Evolutionary conservation across 805 yeast species (phyloP).

Genomic region (Lachancea waltii): DNA sequence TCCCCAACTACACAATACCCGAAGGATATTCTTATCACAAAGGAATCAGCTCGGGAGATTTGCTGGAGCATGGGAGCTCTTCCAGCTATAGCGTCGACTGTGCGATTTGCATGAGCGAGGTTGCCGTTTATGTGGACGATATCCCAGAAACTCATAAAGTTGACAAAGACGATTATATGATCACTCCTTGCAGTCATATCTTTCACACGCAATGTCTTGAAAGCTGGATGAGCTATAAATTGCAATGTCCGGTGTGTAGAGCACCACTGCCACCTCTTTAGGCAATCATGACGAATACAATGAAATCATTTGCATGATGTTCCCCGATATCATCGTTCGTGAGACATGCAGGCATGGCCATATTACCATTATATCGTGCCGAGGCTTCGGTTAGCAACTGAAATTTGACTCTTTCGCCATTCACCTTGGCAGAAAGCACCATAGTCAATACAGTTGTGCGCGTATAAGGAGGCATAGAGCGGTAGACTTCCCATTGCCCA

Average conservation of each 20-base stretch:
- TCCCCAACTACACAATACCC: conserved; percentile 70
- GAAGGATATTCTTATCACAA: conserved; percentile 75
- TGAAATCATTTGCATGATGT: background rate
- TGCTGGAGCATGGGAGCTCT: conserved; percentile 30
- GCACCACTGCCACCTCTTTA: conserved; percentile 75
- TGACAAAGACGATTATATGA: conserved; percentile 50
- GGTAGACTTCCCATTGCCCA: too few species aligned
- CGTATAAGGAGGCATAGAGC: too few species aligned
- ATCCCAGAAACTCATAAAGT: conserved; percentile 34
- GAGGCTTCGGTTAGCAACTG: too few species aligned
- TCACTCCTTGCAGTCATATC: conserved; percentile 86
- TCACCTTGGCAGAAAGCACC: too few species aligned
- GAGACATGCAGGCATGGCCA: too few species aligned
- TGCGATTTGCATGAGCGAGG: conserved; percentile 81
- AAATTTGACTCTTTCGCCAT: too few species aligned
- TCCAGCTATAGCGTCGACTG: conserved; percentile 59
- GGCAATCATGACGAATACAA: background rate
- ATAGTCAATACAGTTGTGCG: too few species aligned
- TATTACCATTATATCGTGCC: too few species aligned
- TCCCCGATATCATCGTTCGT: too few species aligned
- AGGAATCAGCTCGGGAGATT: conserved; percentile 22
- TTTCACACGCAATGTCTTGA: conserved; percentile 88
- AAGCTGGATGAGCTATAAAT: conserved; percentile 86
- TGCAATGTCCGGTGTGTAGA: conserved; percentile 93
- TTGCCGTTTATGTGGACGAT: conserved; percentile 35